Percentiles rank a stretch among this genome's conserved stretches.
These are phyloP conservation scores for Mycena sanguinolenta DNA, from an alignment of 768 basidiomycete species.

Conservation along the genomic window DNA sequence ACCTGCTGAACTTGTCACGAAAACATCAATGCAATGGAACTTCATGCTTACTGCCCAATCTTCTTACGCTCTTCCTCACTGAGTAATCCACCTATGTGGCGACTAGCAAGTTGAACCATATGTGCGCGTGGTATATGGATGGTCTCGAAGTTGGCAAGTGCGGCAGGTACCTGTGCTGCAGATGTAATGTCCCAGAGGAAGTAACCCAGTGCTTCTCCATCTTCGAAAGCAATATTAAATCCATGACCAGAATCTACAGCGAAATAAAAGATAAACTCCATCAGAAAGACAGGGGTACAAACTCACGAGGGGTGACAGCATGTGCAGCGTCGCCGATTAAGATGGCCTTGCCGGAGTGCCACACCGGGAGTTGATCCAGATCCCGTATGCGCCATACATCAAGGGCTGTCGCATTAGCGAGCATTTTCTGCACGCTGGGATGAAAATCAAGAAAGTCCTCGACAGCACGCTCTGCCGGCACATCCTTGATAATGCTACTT, in stretches of 20 bases:
- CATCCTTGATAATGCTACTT: constrained; percentile 31
- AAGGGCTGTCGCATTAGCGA: constrained; percentile 13
- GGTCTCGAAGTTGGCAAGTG: constrained; percentile 18
- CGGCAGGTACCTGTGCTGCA: constrained; percentile 11
- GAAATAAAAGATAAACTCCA: too few relatives aligned
- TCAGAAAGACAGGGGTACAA: not conserved
- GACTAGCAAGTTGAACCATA: constrained; percentile 31
- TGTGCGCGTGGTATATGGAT: constrained; percentile 30
- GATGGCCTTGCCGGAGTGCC: constrained; percentile 26
- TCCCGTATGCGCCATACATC: constrained; percentile 38
- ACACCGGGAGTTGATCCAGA: constrained; percentile 15
- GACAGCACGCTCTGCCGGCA: constrained; percentile 22
- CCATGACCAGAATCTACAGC: constrained; percentile 40
- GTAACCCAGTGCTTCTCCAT: constrained; percentile 49
- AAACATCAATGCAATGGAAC: too few relatives aligned
- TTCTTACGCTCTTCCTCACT: constrained; percentile 25
- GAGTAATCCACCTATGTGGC: constrained; percentile 24
- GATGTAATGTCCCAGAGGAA: constrained; percentile 40
- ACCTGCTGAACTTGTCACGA: constrained; percentile 1
- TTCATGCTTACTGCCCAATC: constrained; percentile 22
- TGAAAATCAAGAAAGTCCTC: constrained; percentile 31
- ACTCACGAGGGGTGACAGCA: constrained; percentile 29
- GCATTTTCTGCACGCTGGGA: constrained; percentile 24
- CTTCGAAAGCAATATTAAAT: constrained; percentile 51
- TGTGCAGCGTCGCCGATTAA: constrained; percentile 35